A percentile compares a stretch with the other conserved stretches of the same genome.
Conservation (phyloP, 495 filamentous ascomycete species). For the Hypoxylon crocopeplum region DNA sequence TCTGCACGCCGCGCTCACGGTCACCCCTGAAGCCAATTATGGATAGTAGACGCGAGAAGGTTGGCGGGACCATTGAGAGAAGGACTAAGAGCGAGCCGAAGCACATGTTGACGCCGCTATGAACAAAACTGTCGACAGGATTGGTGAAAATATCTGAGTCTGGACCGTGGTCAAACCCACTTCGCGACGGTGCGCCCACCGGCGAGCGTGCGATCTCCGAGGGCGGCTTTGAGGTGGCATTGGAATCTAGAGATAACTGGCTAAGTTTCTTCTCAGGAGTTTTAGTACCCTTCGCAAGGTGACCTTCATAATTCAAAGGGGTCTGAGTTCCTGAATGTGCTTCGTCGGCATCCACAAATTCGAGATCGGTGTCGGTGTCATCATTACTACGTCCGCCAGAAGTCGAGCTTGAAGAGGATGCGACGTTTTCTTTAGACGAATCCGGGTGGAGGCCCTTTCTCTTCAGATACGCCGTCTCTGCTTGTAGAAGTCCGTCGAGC, state of each 20-base stretch:
- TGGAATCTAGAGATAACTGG: slow-evolving; percentile 26
- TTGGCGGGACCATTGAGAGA: slow-evolving; percentile 88
- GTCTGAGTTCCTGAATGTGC: slow-evolving; percentile 40
- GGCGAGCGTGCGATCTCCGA: neutral
- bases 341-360: slow-evolving; percentile 43
- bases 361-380: slow-evolving; percentile 36
- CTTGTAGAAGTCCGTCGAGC: slow-evolving; percentile 71
- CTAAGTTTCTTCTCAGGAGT: slow-evolving; percentile 24
- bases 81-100: slow-evolving; percentile 86
- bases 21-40: slow-evolving; percentile 94
- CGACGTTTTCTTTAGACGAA: slow-evolving; percentile 4
- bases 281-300: slow-evolving; percentile 15
- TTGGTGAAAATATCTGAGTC: slow-evolving; percentile 64
- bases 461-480: slow-evolving; percentile 53
- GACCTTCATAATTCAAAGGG: slow-evolving; percentile 31
- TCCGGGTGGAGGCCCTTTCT: slow-evolving; percentile 28
- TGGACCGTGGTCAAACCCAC: slow-evolving; percentile 20
- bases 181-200: neutral
- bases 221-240: slow-evolving; percentile 5
- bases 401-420: slow-evolving; percentile 17
- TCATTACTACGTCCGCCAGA: slow-evolving; percentile 18
- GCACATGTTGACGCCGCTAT: slow-evolving; percentile 86
- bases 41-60: slow-evolving; percentile 81
- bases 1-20: slow-evolving; percentile 76
- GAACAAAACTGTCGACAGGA: slow-evolving; percentile 82